Percentiles rank a stretch among this genome's conserved stretches.
Evolutionary conservation across 2,329 filamentous ascomycete genomes (phyloP).

Genomic region (Fusarium sambucinum): DNA sequence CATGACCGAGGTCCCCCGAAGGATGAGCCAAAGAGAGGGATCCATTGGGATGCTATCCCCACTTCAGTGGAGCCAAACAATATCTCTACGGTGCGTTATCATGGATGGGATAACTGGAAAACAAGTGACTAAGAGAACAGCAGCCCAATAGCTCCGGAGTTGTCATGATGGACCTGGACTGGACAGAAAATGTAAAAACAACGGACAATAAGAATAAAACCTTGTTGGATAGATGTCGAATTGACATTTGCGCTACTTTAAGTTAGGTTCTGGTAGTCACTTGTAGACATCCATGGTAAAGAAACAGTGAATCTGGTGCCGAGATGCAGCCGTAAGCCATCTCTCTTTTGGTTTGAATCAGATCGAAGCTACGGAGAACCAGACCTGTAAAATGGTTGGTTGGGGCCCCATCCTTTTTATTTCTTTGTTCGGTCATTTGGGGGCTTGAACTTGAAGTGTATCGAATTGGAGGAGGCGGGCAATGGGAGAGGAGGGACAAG

Average conservation of each 20-base stretch:
- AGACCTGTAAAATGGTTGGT: conserved; percentile 21
- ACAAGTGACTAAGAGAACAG: conserved; percentile 7
- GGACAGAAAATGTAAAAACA: conserved; percentile 1
- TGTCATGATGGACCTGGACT: conserved; percentile 34
- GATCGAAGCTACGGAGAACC: conserved; percentile 1
- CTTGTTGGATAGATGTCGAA: conserved; percentile 8
- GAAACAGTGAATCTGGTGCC: conserved; percentile 10
- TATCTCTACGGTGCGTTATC: conserved; percentile 6
- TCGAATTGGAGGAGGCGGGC: conserved; percentile 32
- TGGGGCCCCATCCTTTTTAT: conserved; percentile 28
- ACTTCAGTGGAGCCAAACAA: conserved; percentile 29
- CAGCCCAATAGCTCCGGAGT: conserved; percentile 20
- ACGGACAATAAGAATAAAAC: background rate
- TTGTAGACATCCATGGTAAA: background rate
- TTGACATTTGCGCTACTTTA: conserved; percentile 5
- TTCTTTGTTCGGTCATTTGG: conserved; percentile 30
- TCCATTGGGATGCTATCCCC: conserved; percentile 13
- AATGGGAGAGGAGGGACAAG: conserved; percentile 19
- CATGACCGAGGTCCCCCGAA: conserved; percentile 45
- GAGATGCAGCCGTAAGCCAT: conserved; percentile 30
- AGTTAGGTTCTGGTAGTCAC: background rate
- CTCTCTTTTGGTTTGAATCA: conserved; percentile 5
- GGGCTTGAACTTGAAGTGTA: conserved; percentile 18
- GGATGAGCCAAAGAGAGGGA: conserved; percentile 27
- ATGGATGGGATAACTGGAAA: conserved; percentile 23